These are phyloP conservation scores for Myxozyma melibiosi DNA, from an alignment of 805 yeast species.

Conservation along the genomic window DNA sequence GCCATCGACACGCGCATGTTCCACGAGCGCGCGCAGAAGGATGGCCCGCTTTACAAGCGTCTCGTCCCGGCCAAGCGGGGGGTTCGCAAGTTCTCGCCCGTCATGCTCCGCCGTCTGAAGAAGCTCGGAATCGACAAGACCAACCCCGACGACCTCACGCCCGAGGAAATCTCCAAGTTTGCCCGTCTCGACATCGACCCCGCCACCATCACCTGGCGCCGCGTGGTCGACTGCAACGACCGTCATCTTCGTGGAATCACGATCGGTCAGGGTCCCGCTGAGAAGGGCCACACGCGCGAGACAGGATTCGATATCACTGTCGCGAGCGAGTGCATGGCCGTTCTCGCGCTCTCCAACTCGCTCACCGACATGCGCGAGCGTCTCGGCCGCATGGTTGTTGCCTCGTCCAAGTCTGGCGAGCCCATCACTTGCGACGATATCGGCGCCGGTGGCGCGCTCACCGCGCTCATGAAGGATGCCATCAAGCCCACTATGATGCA, in stretches of 20 bases:
- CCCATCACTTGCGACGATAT: slow-evolving; percentile 93
- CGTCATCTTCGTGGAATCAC: slow-evolving; percentile 87
- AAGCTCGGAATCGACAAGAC: slow-evolving; percentile 82
- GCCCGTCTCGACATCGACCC: slow-evolving; percentile 90
- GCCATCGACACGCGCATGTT: slow-evolving; percentile 97
- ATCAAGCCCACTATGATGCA: slow-evolving; percentile 97
- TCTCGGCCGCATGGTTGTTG: slow-evolving; percentile 88
- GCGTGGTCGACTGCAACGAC: slow-evolving; percentile 94
- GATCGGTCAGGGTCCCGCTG: slow-evolving; percentile 89
- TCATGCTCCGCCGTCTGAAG: slow-evolving; percentile 72
- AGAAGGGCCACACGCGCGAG: slow-evolving; percentile 79
- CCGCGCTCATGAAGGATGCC: slow-evolving; percentile 94
- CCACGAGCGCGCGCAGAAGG: slow-evolving; percentile 88
- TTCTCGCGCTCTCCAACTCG: slow-evolving; percentile 78
- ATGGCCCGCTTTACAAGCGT: slow-evolving; percentile 77
- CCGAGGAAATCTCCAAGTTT: slow-evolving; percentile 71
- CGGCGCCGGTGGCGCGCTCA: slow-evolving; percentile 93
- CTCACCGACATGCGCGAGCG: slow-evolving; percentile 83
- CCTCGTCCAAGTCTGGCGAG: slow-evolving; percentile 68
- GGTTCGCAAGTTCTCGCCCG: slow-evolving; percentile 70
- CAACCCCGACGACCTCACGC: slow-evolving; percentile 76
- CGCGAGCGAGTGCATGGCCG: slow-evolving; percentile 96
- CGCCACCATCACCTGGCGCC: slow-evolving; percentile 82
- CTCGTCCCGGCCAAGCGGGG: slow-evolving; percentile 87
- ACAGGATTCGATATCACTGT: slow-evolving; percentile 97